These are phyloP conservation scores for Phoma sp. DNA, from an alignment of 2,329 filamentous ascomycete species.

Conservation along the genomic window DNA sequence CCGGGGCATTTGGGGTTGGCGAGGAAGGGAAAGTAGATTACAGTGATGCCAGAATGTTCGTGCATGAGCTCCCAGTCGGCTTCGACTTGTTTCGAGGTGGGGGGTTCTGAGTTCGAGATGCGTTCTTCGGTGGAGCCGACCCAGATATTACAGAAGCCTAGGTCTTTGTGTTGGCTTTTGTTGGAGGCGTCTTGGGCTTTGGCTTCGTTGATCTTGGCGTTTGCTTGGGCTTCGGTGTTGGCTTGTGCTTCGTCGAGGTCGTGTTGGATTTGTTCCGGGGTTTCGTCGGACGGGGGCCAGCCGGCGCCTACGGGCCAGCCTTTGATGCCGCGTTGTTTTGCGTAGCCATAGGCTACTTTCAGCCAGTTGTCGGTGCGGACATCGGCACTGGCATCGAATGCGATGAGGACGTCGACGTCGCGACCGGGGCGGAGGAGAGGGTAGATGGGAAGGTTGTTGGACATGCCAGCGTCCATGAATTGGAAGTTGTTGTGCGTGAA, in stretches of 20 bases:
- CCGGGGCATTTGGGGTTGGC: slow-evolving; percentile 79
- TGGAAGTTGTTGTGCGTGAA: slow-evolving; percentile 69
- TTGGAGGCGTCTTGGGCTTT: slow-evolving; percentile 34
- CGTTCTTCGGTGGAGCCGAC: slow-evolving; percentile 83
- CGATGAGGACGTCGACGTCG: slow-evolving; percentile 86
- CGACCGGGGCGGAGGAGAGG: slow-evolving; percentile 87
- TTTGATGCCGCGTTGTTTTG: slow-evolving; percentile 84
- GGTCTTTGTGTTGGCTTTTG: slow-evolving; percentile 53
- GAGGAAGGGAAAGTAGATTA: slow-evolving; percentile 90
- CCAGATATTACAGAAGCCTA: slow-evolving; percentile 95
- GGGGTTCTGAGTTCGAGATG: slow-evolving; percentile 60
- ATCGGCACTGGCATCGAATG: slow-evolving; percentile 94
- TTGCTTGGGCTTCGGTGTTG: slow-evolving; percentile 64
- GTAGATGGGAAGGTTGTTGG: slow-evolving; percentile 96
- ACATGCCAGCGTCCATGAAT: slow-evolving; percentile 96
- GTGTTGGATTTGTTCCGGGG: slow-evolving; percentile 64
- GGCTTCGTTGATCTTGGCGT: slow-evolving; percentile 68
- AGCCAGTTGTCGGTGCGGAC: slow-evolving; percentile 96
- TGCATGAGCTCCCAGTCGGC: slow-evolving; percentile 72
- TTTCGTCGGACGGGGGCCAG: slow-evolving; percentile 74
- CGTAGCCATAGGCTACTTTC: slow-evolving; percentile 91
- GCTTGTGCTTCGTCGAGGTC: slow-evolving; percentile 74
- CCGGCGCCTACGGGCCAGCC: slow-evolving; percentile 96
- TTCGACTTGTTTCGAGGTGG: slow-evolving; percentile 62
- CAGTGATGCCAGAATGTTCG: slow-evolving; percentile 81